phyloP scores from a whole-genome alignment of 495 filamentous ascomycete genomes.

The Daldinia childiae region DNA sequence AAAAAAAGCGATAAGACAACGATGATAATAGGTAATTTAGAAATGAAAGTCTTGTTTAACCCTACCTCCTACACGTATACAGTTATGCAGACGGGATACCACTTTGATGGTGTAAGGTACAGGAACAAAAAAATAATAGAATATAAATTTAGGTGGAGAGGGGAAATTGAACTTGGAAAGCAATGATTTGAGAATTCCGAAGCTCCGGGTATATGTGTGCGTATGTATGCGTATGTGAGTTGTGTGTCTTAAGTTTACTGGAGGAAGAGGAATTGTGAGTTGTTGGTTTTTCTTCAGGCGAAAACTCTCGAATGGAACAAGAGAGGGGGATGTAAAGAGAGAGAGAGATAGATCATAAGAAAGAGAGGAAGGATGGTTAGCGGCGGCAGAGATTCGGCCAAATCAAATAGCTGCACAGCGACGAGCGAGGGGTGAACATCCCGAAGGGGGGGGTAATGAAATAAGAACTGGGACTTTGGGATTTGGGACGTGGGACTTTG shows the following conservation, averaged over 20 bases:
- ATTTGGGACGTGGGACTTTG: not conserved
- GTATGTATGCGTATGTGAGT: conserved; percentile 25
- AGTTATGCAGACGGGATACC: conserved; percentile 27
- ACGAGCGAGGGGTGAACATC: conserved; percentile 30
- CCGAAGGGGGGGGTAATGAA: conserved; percentile 5
- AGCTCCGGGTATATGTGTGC: conserved; percentile 15
- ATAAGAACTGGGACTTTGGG: conserved; percentile 6
- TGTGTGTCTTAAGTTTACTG: conserved; percentile 41
- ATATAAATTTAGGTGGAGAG: conserved; percentile 22
- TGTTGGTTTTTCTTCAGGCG: conserved; percentile 27
- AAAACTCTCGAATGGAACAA: conserved; percentile 14
- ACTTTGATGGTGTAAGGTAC: conserved; percentile 38
- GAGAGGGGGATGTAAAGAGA: conserved; percentile 1
- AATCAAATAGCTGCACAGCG: conserved; percentile 37
- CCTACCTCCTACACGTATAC: conserved; percentile 32
- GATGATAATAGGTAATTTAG: not conserved
- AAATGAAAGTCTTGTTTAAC: conserved; percentile 31
- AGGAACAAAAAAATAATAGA: conserved; percentile 29
- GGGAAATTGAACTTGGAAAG: conserved; percentile 26
- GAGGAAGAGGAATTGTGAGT: conserved; percentile 33
- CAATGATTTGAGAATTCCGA: conserved; percentile 42
- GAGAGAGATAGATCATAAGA: conserved; percentile 1
- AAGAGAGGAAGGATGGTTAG: conserved; percentile 25
- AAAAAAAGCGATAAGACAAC: conserved; percentile 7
- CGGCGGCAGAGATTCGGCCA: conserved; percentile 43